Evolutionary conservation across 306 rosid genomes (phyloP), one percentile per base, ranked within the genome.

Genomic region (Purshia tridentata): DNA sequence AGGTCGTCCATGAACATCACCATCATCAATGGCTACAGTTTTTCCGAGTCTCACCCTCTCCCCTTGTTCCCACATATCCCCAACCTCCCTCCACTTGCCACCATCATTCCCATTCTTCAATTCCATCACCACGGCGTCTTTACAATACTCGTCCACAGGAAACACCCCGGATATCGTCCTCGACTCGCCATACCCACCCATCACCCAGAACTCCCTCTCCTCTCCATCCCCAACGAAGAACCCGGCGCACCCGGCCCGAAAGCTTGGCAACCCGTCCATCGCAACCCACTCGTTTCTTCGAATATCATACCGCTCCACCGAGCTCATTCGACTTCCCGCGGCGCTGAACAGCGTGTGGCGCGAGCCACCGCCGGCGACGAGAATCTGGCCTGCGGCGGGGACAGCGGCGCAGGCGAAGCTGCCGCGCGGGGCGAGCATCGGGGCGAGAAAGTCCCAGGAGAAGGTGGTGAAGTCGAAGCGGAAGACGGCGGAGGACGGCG

Each of bases 361-460:
- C 0, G 96, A 89, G 4, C 97, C 98, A 4, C 98, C 97, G 1
- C 97, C 97, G 0, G 97, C 96, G 1, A 93, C 98, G 9, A 89
- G 3, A 71, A 93, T 91, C 19, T 76, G 70, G 0, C 82, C 80
- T 1, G 74, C 63, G 15, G 57, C 62, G 0, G 78, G 83, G 9
- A 81, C 46, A 2, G 39, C 86, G 0, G 90, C 90, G 16, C 92
- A 89, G 14, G 96, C 98, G n/a, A 93, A 93, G 81, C 98, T 93
- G 0, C 97, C 97, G 0, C 98, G 86, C 0, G 96, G 87, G 0
- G 96, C 77, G 0, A 85, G 61, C 98, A 91, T 93, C 5, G 90
- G 79, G 2, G 97, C 69, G 14, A 88, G 86, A 55, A 65, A 14
- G 48, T 85, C 88, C 98, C 98, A 93, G 0, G 78, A 41, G 37